Evolutionary conservation across 108 stramenopile species (phyloP).

Genomic region (Parietichytrium sp.): DNA sequence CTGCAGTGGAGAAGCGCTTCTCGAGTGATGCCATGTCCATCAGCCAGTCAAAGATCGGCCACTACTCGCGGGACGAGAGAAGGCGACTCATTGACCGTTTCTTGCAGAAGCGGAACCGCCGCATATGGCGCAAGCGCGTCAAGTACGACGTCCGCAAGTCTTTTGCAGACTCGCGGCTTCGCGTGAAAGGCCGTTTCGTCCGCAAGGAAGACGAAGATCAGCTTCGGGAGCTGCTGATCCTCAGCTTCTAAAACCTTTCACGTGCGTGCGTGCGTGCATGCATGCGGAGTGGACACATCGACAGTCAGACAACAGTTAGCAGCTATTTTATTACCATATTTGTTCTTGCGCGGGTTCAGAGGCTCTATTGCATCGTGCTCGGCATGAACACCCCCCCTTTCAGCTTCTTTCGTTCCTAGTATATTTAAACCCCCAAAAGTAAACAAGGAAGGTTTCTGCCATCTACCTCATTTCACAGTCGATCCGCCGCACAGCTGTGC

Average conservation of each 20-base stretch:
- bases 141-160: slow-evolving; percentile 97
- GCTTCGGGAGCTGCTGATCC: slow-evolving; percentile 41
- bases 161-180: slow-evolving; percentile 90
- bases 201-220: slow-evolving; percentile 97
- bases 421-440: too few relatives aligned
- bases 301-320: too few relatives aligned
- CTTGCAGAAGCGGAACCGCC: slow-evolving; percentile 82
- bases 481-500: too few relatives aligned
- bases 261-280: too few relatives aligned
- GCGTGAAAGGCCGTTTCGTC: slow-evolving; percentile 96
- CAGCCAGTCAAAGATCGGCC: slow-evolving; percentile 71
- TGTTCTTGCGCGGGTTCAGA: too few relatives aligned
- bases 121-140: slow-evolving; percentile 94
- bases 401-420: too few relatives aligned
- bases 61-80: slow-evolving; percentile 88
- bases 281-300: too few relatives aligned
- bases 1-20: slow-evolving; percentile 31
- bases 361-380: too few relatives aligned
- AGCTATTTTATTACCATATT: too few relatives aligned
- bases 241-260: not conserved
- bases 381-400: too few relatives aligned
- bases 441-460: too few relatives aligned
- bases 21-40: slow-evolving; percentile 7
- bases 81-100: slow-evolving; percentile 79
- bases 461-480: too few relatives aligned